Evolutionary conservation across 345 rosid species (phyloP), one percentile per base, ranked within the genome.

Genomic region (Anacardium occidentale): DNA sequence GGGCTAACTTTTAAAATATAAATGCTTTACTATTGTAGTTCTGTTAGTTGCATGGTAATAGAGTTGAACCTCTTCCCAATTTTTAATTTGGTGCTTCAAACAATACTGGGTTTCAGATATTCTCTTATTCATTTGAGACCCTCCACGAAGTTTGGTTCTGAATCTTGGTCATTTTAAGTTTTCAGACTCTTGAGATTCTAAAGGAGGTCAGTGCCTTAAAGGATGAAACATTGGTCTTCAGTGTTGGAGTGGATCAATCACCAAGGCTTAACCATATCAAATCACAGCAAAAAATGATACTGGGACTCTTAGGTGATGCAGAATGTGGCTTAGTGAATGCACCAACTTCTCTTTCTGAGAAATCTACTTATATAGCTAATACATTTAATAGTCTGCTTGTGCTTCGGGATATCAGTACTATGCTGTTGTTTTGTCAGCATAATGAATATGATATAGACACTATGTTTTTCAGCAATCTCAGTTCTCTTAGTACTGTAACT

Each of bases 111-210:
- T 37, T 37, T 5, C 8, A 37, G 42, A 37, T 37, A 37, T 37
- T 37, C 9, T 37, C 8, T 37, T 37, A 37, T 37, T 3, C 50
- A 15, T 56, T 74, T 66, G 57, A 58, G 21, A 24, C 20, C 47
- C 79, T 62, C 20, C 32, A 40, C 61, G 11, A 10, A 47, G 53
- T 50, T 52, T 25, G 56, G 63, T 54, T 70, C 40, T 74, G 76
- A 77, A 70, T 62, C 75, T 54, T 48, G 40, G 13, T 56, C 0
- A 18, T 72, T 82, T 54, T 74, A 59, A 71, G 64, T 78, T 75
- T 75, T 71, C 91, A 94, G 97, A 83, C 83, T 82, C 70, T 17
- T 73, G 92, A 91, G 87, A 82, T 90, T 77, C 84, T 92, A 75
- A 88, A 78, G 60, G 93, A 78, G 73, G 86, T 87, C 75, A 77